Conservation (phyloP, 2,329 filamentous ascomycete species). For the Fusarium incarnatum region DNA sequence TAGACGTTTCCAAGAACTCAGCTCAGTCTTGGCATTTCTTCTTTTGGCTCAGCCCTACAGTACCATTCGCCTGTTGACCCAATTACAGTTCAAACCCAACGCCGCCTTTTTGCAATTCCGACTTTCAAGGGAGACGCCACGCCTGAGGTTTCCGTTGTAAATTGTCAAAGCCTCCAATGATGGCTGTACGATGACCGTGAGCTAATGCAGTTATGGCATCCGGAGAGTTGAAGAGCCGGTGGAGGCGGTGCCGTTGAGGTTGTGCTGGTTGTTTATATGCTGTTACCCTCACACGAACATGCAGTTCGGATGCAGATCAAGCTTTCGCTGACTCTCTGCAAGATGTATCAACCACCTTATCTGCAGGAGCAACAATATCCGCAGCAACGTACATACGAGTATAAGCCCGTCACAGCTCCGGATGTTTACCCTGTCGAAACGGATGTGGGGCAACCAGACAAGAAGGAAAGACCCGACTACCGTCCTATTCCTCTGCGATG, state of each 20-base stretch:
- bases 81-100: slow-evolving; percentile 16
- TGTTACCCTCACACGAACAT: slow-evolving; percentile 1
- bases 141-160: slow-evolving; percentile 1
- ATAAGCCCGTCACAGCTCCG: slow-evolving; percentile 27
- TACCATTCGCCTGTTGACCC: slow-evolving; percentile 9
- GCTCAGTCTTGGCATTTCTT: slow-evolving; percentile 25
- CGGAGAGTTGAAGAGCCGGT: slow-evolving; percentile 22
- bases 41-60: slow-evolving; percentile 27
- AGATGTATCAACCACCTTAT: slow-evolving; percentile 32
- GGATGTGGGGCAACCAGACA: slow-evolving; percentile 6
- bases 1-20: slow-evolving; percentile 22
- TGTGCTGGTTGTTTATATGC: slow-evolving; percentile 3
- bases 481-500: slow-evolving; percentile 36
- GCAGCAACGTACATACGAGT: slow-evolving; percentile 18
- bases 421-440: slow-evolving; percentile 9
- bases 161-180: slow-evolving; percentile 10
- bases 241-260: background rate
- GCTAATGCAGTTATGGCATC: background rate
- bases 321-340: background rate
- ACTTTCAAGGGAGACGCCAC: slow-evolving; percentile 19
- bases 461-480: slow-evolving; percentile 33
- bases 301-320: background rate
- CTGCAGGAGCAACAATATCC: slow-evolving; percentile 2
- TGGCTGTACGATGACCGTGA: background rate
- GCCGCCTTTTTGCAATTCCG: slow-evolving; percentile 3